phyloP scores from a whole-genome alignment of 108 stramenopile species.

The Skeletonema menzelii region DNA sequence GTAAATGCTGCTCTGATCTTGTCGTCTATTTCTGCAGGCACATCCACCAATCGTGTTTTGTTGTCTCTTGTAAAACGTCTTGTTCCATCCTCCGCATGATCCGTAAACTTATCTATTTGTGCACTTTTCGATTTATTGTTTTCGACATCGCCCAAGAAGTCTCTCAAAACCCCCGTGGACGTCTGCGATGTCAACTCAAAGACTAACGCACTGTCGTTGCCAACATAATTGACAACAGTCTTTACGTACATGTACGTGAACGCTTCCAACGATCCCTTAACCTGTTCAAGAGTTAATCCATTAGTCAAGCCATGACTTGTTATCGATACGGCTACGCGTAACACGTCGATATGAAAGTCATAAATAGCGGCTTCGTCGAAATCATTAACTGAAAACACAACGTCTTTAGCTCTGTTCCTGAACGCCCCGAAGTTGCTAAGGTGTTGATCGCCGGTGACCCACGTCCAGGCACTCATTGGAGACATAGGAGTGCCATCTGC shows the following conservation, averaged over 20 bases:
- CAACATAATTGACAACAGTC: conserved; percentile 50
- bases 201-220: conserved; percentile 44
- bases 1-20: conserved; percentile 50
- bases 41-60: conserved; percentile 39
- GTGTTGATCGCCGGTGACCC: conserved; percentile 76
- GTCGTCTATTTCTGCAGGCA: conserved; percentile 37
- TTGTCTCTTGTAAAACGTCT: conserved; percentile 25
- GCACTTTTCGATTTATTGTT: conserved; percentile 16
- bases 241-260: conserved; percentile 59
- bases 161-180: conserved; percentile 36
- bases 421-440: conserved; percentile 68
- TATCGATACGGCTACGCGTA: conserved; percentile 61
- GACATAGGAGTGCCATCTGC: conserved; percentile 43
- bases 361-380: conserved; percentile 73
- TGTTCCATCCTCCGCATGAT: conserved; percentile 33
- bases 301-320: conserved; percentile 58
- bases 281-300: conserved; percentile 32
- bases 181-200: conserved; percentile 56
- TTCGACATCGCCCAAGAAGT: conserved; percentile 48
- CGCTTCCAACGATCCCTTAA: conserved; percentile 34
- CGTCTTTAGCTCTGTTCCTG: conserved; percentile 54
- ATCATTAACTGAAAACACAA: conserved; percentile 70
- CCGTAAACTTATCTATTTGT: conserved; percentile 61
- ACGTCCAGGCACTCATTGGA: conserved; percentile 55
- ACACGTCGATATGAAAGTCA: conserved; percentile 67